Evolutionary conservation across 805 yeast genomes (phyloP).

Genomic region (Lachancea quebecensis): DNA sequence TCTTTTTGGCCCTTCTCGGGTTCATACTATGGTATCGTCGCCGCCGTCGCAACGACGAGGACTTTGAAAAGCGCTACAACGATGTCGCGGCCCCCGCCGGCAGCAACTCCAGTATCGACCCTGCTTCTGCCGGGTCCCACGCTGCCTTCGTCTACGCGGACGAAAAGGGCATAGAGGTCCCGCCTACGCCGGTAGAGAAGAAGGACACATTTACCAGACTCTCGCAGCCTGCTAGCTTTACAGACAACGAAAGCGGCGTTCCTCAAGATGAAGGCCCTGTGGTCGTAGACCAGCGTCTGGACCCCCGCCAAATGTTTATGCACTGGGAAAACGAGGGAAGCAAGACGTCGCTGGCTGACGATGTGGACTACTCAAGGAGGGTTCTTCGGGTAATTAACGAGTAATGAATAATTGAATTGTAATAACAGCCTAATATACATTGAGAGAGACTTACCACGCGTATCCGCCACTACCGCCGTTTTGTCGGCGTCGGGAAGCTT

Average conservation of each 20-base stretch:
- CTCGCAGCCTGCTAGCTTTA: conserved; percentile 1
- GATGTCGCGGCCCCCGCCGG: conserved; percentile 15
- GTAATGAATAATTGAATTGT: conserved; percentile 1
- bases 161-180: conserved; percentile 16
- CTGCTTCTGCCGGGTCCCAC: conserved; percentile 14
- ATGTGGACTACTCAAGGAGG: conserved; percentile 42
- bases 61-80: conserved; percentile 23
- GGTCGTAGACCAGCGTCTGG: conserved; percentile 37
- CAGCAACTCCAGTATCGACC: conserved; percentile 11
- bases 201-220: neutral
- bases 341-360: conserved; percentile 38
- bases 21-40: conserved; percentile 29
- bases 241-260: neutral
- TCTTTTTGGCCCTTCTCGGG: conserved; percentile 40
- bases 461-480: too few species aligned
- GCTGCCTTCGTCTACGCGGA: conserved; percentile 17
- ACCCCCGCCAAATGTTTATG: conserved; percentile 18
- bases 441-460: too few species aligned
- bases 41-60: conserved; percentile 14
- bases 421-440: neutral
- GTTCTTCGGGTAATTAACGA: conserved; percentile 40
- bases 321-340: conserved; percentile 18
- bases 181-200: conserved; percentile 3
- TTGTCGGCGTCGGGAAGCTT: too few species aligned
- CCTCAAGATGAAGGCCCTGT: conserved; percentile 14